Percentiles rank a stretch among this genome's conserved stretches.
Conservation (phyloP, 163 green algal genomes). For the Chlorella variabilis region DNA sequence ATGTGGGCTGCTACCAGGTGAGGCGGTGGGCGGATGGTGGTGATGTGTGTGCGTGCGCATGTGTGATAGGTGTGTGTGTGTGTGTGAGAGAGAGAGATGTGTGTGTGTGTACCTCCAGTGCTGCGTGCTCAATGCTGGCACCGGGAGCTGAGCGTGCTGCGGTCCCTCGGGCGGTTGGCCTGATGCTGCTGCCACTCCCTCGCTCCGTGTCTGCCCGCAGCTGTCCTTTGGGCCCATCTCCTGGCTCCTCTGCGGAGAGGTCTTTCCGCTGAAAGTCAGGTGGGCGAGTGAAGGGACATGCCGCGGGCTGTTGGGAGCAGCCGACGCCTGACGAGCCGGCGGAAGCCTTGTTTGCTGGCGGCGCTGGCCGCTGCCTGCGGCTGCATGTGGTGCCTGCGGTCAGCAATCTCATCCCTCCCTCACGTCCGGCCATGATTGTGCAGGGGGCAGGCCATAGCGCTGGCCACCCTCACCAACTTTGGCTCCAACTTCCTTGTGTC, state of each 20-base stretch:
- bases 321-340: no score
- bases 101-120: no score
- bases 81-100: not conserved
- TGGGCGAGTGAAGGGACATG: not conserved
- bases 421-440: no score
- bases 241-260: slow-evolving; percentile 93
- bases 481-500: slow-evolving; percentile 82
- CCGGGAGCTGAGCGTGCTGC: no score
- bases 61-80: not conserved
- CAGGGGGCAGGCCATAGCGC: slow-evolving; percentile 77
- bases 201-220: no score
- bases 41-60: not conserved
- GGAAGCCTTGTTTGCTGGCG: not conserved
- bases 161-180: no score
- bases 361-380: not conserved
- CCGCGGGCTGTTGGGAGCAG: not conserved
- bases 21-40: not conserved
- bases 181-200: no score
- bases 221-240: slow-evolving; percentile 87
- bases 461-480: slow-evolving; percentile 94
- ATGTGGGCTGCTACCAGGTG: slow-evolving; percentile 87
- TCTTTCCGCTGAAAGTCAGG: slow-evolving; percentile 86
- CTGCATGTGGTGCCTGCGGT: no score
- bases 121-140: no score
- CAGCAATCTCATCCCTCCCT: no score